Conservation (phyloP, 345 rosid species). For the Citrus sinensis region DVS_A1.0 CM039162.1:26811001-26811500, state of each 20-base stretch:
- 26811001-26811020: no score
- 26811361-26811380: slow-evolving; percentile 25
- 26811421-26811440: not conserved
- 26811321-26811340: not conserved
- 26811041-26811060: no score
- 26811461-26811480: not conserved
- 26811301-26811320: not conserved
- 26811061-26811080: no score
- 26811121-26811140: no score
- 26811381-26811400: slow-evolving; percentile 19
- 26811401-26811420: not conserved
- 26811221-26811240: not conserved
- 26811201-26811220: not conserved
- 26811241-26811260: not conserved
- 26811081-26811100: no score
- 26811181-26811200: not conserved
- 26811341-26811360: not conserved
- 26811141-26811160: not conserved
- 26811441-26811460: not conserved
- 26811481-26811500: not conserved
- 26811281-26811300: not conserved
- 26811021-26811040: no score
- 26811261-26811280: not conserved
- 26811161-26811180: not conserved
- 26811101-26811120: no score